Base-by-base conservation (phyloP, 805 yeast genomes). In the Yamadazyma takamatsuzukensis region DNA sequence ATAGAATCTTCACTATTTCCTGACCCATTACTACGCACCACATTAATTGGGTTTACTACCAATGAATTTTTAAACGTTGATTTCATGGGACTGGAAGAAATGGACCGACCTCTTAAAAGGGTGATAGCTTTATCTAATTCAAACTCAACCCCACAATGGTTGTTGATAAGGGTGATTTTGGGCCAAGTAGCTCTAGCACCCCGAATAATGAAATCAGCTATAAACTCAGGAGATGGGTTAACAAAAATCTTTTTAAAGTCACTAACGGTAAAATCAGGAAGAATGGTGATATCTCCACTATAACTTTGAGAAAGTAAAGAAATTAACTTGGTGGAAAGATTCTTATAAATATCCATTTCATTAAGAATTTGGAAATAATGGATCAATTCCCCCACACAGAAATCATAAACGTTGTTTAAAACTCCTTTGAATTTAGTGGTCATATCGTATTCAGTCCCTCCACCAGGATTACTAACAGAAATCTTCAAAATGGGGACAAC, bases 171-270 rank as follows among this genome's bases (percentile, higher is more conserved):
- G 2, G 95, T 76, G 4, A 93, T 57, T 49, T 86, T 85, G 0
- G 96, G 95, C 97, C 97, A 90, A 0, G 96, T 81, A 0, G 96
- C 90, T 36, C 85, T 65, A 1, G 95, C 93, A 1, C 97, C 98
- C 41, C 94, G 71, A 24, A 78, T 68, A 2, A 82, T 73, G 37
- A 84, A 75, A 36, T 80, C 82, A 28, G 79, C 55, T 27, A 89
- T 55, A 47, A 83, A 86, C 33, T 77, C 84, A 0, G 83, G 79
- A 0, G 89, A 74, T 2, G 99, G 99, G 50, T 93, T 90, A 14
- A 73, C 70, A 45, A 93, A 68, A 19, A 93, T 55, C 36, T 76
- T 77, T 22, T 69, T 58, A 30, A 85, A 61, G 41, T 86, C 88
- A 0, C 67, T 44, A 32, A 77, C 57, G 23, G 70, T 63, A 37